A percentile compares a stretch with the other conserved stretches of the same genome.
These are phyloP conservation scores for Blastobotrys capitulatus DNA, from an alignment of 1,139 yeast species.

Conservation along the genomic window DNA sequence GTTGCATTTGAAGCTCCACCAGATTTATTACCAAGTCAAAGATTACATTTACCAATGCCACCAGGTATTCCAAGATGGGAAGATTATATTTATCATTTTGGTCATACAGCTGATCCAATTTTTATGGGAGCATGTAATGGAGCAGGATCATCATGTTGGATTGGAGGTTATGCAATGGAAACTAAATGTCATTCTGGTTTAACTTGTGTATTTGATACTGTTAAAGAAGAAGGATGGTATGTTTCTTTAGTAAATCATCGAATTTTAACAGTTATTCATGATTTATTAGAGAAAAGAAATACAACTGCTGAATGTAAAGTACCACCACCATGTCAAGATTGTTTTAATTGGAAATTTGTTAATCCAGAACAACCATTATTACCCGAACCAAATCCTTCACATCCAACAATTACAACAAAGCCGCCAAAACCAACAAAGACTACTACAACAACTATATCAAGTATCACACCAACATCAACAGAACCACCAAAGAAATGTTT, in stretches of 20 bases:
- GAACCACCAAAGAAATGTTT: slow-evolving; percentile 19
- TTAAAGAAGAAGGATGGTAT: slow-evolving; percentile 85
- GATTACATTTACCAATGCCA: slow-evolving; percentile 87
- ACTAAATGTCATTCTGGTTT: slow-evolving; percentile 91
- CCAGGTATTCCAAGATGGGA: slow-evolving; percentile 78
- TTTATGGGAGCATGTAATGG: slow-evolving; percentile 98
- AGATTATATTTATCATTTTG: slow-evolving; percentile 92
- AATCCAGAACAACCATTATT: slow-evolving; percentile 33
- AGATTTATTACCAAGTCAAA: slow-evolving; percentile 71
- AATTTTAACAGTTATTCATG: slow-evolving; percentile 86
- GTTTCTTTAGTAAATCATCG: slow-evolving; percentile 85
- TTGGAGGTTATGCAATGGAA: slow-evolving; percentile 97
- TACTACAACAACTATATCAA: slow-evolving; percentile 9
- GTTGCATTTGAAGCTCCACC: slow-evolving; percentile 95
- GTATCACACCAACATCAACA: slow-evolving; percentile 1
- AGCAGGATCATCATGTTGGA: slow-evolving; percentile 81
- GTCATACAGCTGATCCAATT: slow-evolving; percentile 96
- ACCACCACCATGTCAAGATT: slow-evolving; percentile 75
- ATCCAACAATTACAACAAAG: slow-evolving; percentile 4
- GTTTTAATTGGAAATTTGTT: slow-evolving; percentile 85
- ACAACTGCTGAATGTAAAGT: slow-evolving; percentile 68
- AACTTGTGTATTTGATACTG: slow-evolving; percentile 86
- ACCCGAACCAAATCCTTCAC: slow-evolving; percentile 10
- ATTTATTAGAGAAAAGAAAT: slow-evolving; percentile 65
- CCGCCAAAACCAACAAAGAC: slow-evolving; percentile 12